phyloP scores from a whole-genome alignment of 176 grass and related monocot species.

The Hordeum marinum region DNA sequence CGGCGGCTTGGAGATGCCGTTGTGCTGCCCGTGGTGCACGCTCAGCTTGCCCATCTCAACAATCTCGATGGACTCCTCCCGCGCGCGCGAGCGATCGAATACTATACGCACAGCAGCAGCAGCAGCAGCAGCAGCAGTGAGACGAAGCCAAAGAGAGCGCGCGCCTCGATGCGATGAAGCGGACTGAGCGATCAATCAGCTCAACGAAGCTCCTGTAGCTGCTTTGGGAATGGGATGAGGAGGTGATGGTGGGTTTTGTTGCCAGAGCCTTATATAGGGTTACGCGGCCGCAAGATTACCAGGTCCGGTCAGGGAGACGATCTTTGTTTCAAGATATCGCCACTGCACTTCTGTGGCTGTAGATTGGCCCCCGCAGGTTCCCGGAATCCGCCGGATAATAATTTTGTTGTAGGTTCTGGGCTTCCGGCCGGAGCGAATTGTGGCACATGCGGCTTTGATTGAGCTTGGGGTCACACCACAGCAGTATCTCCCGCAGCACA shows the following conservation, averaged over 20 bases:
- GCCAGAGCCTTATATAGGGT: conserved; percentile 31
- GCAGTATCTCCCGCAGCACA: background rate
- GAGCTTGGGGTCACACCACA: background rate
- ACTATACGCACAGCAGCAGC: background rate
- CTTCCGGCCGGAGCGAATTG: background rate
- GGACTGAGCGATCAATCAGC: background rate
- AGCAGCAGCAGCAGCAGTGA: background rate
- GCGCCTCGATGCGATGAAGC: background rate
- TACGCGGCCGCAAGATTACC: conserved; percentile 8
- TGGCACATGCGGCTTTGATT: background rate
- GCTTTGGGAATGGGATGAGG: background rate
- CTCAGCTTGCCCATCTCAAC: conserved; percentile 38
- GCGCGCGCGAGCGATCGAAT: background rate
- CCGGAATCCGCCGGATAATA: conserved; percentile 18
- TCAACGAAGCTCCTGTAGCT: background rate
- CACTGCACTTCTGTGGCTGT: background rate
- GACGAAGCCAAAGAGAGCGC: background rate
- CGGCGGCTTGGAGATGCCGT: conserved; percentile 47
- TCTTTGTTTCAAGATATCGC: conserved; percentile 14
- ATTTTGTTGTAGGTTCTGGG: background rate
- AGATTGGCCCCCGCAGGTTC: conserved; percentile 28
- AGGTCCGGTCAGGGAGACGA: background rate
- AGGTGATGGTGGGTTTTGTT: background rate
- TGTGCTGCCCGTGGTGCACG: conserved; percentile 36
- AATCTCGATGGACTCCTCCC: background rate